Conservation (phyloP, 768 basidiomycete species). For the Dendrothele bispora region DNA sequence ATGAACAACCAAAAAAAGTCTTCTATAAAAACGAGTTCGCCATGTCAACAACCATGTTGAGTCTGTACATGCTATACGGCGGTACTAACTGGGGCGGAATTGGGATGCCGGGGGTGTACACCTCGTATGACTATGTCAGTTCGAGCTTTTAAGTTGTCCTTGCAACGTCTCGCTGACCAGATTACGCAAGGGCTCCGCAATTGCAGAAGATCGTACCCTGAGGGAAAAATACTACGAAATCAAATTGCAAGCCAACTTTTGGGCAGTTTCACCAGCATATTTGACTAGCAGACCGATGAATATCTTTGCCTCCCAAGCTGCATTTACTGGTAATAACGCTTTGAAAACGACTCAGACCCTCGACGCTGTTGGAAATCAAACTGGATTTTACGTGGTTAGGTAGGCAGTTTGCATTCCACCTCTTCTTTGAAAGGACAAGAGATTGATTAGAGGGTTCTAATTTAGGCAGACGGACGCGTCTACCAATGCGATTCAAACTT, state of each 20-base stretch:
- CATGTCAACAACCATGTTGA: slow-evolving; percentile 46
- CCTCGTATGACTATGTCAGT: slow-evolving; percentile 44
- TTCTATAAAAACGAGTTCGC: slow-evolving; percentile 50
- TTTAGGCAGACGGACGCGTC: slow-evolving; percentile 41
- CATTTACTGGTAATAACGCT: slow-evolving; percentile 49
- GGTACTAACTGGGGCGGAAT: slow-evolving; percentile 53
- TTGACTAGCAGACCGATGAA: slow-evolving; percentile 47
- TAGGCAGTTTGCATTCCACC: slow-evolving; percentile 10
- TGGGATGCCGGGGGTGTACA: slow-evolving; percentile 40
- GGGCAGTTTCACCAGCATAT: slow-evolving; percentile 50
- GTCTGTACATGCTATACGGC: slow-evolving; percentile 52
- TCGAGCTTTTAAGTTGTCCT: not conserved
- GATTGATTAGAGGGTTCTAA: not conserved
- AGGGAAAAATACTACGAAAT: slow-evolving; percentile 56
- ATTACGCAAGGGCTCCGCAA: slow-evolving; percentile 40
- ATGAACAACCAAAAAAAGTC: no score
- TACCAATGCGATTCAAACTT: slow-evolving; percentile 35
- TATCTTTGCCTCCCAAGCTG: slow-evolving; percentile 35
- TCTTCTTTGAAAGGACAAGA: no score
- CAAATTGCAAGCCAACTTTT: slow-evolving; percentile 51
- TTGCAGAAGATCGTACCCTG: slow-evolving; percentile 50
- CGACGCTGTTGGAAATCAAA: slow-evolving; percentile 46
- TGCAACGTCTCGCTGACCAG: not conserved
- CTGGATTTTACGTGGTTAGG: slow-evolving; percentile 49
- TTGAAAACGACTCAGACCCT: slow-evolving; percentile 49